phyloP scores from a whole-genome alignment of 2,329 filamentous ascomycete species.

The Mollisiaceae sp. region DNA sequence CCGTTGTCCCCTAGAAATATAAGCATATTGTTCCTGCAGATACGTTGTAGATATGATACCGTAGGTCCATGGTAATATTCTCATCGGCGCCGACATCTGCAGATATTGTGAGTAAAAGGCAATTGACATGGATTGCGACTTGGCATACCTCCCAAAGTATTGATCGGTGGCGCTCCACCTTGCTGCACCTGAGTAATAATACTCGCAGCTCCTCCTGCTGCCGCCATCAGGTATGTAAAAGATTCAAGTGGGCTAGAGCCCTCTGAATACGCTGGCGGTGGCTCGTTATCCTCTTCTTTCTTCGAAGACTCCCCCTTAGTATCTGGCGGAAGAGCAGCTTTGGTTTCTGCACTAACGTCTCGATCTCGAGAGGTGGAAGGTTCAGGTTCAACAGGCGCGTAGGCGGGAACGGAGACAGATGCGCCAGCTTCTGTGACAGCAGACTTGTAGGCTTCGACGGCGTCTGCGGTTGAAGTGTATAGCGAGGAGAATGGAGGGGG shows the following conservation, averaged over 20 bases:
- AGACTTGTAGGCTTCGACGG: constrained; percentile 45
- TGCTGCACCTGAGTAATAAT: constrained; percentile 99
- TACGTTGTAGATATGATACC: constrained; percentile 59
- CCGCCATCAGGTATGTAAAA: constrained; percentile 97
- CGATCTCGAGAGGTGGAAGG: constrained; percentile 40
- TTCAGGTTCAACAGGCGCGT: constrained; percentile 52
- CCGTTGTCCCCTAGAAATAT: constrained; percentile 74
- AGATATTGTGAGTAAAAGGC: constrained; percentile 23
- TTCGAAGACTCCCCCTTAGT: constrained; percentile 76
- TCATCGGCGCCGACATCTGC: constrained; percentile 85
- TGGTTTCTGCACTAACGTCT: constrained; percentile 73
- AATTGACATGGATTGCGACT: constrained; percentile 3
- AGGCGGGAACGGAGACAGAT: constrained; percentile 56
- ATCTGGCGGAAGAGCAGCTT: constrained; percentile 81
- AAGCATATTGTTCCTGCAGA: constrained; percentile 33
- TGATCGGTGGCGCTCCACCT: constrained; percentile 81
- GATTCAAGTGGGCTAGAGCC: constrained; percentile 89
- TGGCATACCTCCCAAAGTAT: constrained; percentile 79
- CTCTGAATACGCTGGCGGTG: constrained; percentile 95
- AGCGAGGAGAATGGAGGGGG: constrained; percentile 67
- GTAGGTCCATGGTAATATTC: constrained; percentile 91
- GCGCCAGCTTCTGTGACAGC: constrained; percentile 45
- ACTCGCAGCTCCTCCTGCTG: constrained; percentile 94
- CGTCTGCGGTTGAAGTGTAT: constrained; percentile 51
- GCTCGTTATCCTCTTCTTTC: constrained; percentile 85